Evolutionary conservation across 1,139 yeast species (phyloP).

Genomic region (Blastobotrys illinoisensis): DNA sequence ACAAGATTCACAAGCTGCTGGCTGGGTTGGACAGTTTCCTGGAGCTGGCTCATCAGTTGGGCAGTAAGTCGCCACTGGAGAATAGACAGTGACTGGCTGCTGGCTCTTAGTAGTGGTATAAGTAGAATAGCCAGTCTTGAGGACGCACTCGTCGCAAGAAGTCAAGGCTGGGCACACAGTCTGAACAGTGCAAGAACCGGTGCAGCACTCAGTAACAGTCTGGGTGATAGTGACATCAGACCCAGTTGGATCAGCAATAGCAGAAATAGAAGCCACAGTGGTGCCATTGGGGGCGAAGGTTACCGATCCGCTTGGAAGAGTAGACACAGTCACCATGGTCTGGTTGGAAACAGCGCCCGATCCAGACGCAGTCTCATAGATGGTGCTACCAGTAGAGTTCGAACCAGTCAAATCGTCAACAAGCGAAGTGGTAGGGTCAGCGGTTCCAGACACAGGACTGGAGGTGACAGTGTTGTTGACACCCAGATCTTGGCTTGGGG

Average conservation of each 20-base stretch:
- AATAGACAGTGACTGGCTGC: slow-evolving; percentile 17
- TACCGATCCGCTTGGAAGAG: not conserved
- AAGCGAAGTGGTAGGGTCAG: slow-evolving; percentile 5
- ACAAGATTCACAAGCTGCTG: not conserved
- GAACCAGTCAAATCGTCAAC: not conserved
- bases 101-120: slow-evolving; percentile 15
- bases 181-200: slow-evolving; percentile 22
- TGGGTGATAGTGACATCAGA: slow-evolving; percentile 21
- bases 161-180: slow-evolving; percentile 21
- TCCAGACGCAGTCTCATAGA: not conserved
- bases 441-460: not conserved
- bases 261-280: slow-evolving; percentile 1
- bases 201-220: slow-evolving; percentile 26
- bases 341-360: slow-evolving; percentile 6
- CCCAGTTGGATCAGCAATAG: slow-evolving; percentile 6
- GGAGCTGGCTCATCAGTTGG: slow-evolving; percentile 2
- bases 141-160: slow-evolving; percentile 18
- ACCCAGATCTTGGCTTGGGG: not conserved
- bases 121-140: slow-evolving; percentile 16
- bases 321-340: not conserved
- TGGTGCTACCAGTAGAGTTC: not conserved
- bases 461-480: slow-evolving; percentile 3
- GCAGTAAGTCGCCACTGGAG: slow-evolving; percentile 17
- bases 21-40: slow-evolving; percentile 3
- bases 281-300: not conserved